These are phyloP conservation scores for Bipolaris zeicola DNA, from an alignment of 2,329 filamentous ascomycete genomes.

Conservation along the genomic window DNA sequence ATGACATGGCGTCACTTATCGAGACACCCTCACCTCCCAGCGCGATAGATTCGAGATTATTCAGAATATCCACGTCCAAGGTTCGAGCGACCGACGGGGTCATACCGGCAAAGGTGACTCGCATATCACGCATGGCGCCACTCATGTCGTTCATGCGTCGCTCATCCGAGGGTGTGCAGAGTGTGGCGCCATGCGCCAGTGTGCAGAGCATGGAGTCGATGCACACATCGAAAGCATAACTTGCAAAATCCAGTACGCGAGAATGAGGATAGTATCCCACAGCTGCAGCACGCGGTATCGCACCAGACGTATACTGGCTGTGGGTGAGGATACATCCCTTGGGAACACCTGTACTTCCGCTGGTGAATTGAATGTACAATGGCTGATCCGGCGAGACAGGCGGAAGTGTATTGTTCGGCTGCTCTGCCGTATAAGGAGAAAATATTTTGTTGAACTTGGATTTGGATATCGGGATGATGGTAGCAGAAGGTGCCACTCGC, in stretches of 20 bases:
- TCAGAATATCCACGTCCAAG: slow-evolving; percentile 44
- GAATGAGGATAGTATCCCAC: slow-evolving; percentile 45
- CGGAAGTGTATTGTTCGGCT: slow-evolving; percentile 34
- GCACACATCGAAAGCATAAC: slow-evolving; percentile 47
- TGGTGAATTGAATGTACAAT: slow-evolving; percentile 47
- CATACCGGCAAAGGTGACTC: slow-evolving; percentile 44
- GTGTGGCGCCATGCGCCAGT: slow-evolving; percentile 40
- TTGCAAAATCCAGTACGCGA: slow-evolving; percentile 45
- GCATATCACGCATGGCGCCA: slow-evolving; percentile 46
- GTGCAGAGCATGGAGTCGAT: slow-evolving; percentile 47
- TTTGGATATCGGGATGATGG: slow-evolving; percentile 42
- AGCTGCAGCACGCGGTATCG: slow-evolving; percentile 39
- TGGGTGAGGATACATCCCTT: slow-evolving; percentile 46
- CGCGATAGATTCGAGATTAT: slow-evolving; percentile 53
- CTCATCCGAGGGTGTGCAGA: slow-evolving; percentile 51
- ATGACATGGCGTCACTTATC: slow-evolving; percentile 47
- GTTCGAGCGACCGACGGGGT: slow-evolving; percentile 48
- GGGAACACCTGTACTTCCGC: slow-evolving; percentile 44
- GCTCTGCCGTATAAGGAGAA: slow-evolving; percentile 34
- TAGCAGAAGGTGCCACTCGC: slow-evolving; percentile 36
- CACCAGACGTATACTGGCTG: slow-evolving; percentile 44
- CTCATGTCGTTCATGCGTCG: slow-evolving; percentile 56
- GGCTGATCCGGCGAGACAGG: slow-evolving; percentile 32
- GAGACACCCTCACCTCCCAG: slow-evolving; percentile 49
- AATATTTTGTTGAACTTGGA: slow-evolving; percentile 40